Conservation (phyloP, 2,329 filamentous ascomycete species). For the Madurella fahalii region DNA sequence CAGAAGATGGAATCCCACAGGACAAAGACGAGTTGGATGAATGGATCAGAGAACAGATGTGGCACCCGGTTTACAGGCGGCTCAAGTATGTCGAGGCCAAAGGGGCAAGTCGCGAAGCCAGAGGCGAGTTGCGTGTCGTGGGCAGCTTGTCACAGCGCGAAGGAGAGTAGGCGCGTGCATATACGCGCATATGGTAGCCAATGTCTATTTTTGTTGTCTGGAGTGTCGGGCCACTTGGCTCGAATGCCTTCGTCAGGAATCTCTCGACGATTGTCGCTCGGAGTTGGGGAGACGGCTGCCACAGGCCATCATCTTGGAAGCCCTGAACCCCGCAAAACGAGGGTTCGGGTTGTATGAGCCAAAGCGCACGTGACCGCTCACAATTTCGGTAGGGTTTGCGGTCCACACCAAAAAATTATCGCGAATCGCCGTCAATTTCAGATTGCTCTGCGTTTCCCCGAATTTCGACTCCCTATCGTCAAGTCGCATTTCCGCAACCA, state of each 20-base stretch:
- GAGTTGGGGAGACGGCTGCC: too few species aligned
- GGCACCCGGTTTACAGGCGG: constrained; percentile 65
- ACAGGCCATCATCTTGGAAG: background rate
- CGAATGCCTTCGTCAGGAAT: too few species aligned
- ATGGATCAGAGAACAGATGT: constrained; percentile 79
- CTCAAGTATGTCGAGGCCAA: constrained; percentile 53
- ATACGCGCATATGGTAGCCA: background rate
- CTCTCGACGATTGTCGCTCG: too few species aligned
- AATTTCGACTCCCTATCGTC: constrained; percentile 28
- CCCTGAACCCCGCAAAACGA: background rate
- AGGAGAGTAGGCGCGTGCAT: background rate
- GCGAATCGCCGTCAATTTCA: constrained; percentile 26
- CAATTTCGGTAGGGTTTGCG: constrained; percentile 28
- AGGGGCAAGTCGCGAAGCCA: constrained; percentile 54
- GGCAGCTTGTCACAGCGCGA: constrained; percentile 33
- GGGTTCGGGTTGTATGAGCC: constrained; percentile 14
- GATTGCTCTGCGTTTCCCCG: constrained; percentile 23
- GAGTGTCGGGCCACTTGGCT: background rate
- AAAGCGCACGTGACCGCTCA: constrained; percentile 24
- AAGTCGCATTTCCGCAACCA: constrained; percentile 31
- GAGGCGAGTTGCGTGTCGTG: constrained; percentile 52
- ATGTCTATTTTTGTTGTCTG: background rate
- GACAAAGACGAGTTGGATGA: constrained; percentile 54
- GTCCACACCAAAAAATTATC: constrained; percentile 31
- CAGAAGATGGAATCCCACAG: constrained; percentile 60